Base-by-base conservation (phyloP, 1,284 basidiomycete species). In the Hypsizygus ulmarius region DNA sequence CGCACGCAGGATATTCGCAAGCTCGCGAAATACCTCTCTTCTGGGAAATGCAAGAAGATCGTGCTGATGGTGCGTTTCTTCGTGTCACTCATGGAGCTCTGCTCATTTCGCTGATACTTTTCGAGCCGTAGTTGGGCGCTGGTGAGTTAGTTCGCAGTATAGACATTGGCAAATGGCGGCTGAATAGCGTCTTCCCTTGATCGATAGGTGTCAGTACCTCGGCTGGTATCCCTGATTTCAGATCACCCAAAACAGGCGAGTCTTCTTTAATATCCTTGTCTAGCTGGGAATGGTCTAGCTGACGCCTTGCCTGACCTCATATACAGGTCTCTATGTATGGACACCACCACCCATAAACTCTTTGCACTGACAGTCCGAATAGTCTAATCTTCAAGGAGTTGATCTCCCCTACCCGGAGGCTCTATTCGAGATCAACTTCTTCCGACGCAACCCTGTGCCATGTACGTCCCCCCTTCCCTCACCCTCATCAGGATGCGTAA, bases 171-270 rank as follows among this genome's bases (percentile, higher is more conserved):
- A n/a, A n/a, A n/a, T 36, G 14, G 33, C 8, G 4, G 14, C 14
- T 19, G 11, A 2, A n/a, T 11, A 6, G 14, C 25, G 3, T 25
- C 21, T 25, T 25, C 21, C 21, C 40, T 40, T 21, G 35, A 12
- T 6, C 19, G 19, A 36, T 47, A 90, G 87, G 87, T 38, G 75
- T 89, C 29, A 88, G 85, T 57, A 90, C 87, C 3, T 78, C 86
- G 29, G 87, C 87, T 54, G 87, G 87, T 1, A 90, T 90, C 27
- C 87, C 87, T 2, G 88, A 90, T 64, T 90, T 90, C 60, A 73
- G 88, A 54, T 89, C 87, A 18, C 86, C 87, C 3, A 75, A 80
- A 28, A 90, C 87, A 51, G 87, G 86, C 79, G 52, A 38, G 73
- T 61, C 5, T 14, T 19, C 34, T 19, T 7, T 6, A 27, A 15